Base-by-base conservation (phyloP, 768 basidiomycete species). In the Suillus hirtellus region DNA sequence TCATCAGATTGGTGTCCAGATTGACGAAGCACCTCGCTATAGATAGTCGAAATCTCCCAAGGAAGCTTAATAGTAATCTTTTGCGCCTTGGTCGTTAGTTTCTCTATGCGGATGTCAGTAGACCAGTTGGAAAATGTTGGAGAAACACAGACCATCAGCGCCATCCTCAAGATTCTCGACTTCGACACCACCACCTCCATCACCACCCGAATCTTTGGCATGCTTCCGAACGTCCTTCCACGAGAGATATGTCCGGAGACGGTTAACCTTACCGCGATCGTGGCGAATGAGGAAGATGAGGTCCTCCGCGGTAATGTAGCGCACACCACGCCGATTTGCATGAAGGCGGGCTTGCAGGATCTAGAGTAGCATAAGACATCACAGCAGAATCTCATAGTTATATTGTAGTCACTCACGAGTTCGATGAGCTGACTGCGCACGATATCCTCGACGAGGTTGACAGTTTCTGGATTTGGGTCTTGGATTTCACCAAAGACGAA, bases 201-300 rank as follows among this genome's bases (percentile, higher is more conserved):
- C 92, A 11, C 90, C 93, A 47, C 89, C 91, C 27, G 89, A 87
- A 70, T 97, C 93, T 73, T 96, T 96, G 5, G 94, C 94, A 64
- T 94, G 92, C 70, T 96, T 97, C 15, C 96, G 86, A 19, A 98
- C 96, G 67, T 97, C 96, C 71, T 96, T 97, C 96, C 96, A 99
- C 0, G 92, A 93, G 27, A 99, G 84, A 71, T 97, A 99, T 11
- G 93, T 96, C 40, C 94, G 79, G 35, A 99, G 80, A 50, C 96
- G 83, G 76, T 97, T 96, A 65, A 99, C 93, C 75, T 96, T 97
- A 9, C 90, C 92, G 66, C 92, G 80, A 78, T 99, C 96, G 69
- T 96, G 90, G 6, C 96, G 89, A 70, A 99, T 95, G 71, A 97
- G 89, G 68, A 97, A 98, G 67, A 99, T 94, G 61, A 99, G 88